Percentiles rank a stretch among this genome's conserved stretches.
Evolutionary conservation across 2,329 filamentous ascomycete species (phyloP).

Genomic region (Penicillium sp.): DNA sequence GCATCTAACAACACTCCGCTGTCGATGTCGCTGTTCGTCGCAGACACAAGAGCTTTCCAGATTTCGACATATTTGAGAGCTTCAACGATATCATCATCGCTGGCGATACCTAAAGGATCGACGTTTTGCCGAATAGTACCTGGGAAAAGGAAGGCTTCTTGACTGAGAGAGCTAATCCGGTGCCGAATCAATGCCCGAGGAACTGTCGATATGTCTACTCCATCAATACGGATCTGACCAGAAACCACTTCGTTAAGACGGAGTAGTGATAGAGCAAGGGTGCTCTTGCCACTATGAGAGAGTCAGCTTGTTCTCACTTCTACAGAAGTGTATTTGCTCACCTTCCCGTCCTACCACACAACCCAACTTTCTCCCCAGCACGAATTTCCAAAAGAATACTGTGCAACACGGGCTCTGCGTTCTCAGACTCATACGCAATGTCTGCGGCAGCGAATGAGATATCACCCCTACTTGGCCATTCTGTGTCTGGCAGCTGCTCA

Average conservation of each 20-base stretch:
- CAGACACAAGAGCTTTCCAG: constrained; percentile 21
- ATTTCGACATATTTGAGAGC: constrained; percentile 26
- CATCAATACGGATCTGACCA: constrained; percentile 28
- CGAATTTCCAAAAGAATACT: constrained; percentile 28
- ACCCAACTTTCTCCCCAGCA: constrained; percentile 34
- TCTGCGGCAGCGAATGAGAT: constrained; percentile 22
- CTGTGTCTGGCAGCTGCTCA: neutral
- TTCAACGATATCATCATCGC: constrained; percentile 24
- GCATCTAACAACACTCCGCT: constrained; percentile 20
- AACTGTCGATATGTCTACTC: constrained; percentile 23
- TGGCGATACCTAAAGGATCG: constrained; percentile 27
- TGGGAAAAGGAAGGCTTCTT: constrained; percentile 28
- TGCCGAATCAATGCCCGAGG: constrained; percentile 20
- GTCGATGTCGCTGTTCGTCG: constrained; percentile 8
- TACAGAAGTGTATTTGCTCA: neutral
- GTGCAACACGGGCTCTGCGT: constrained; percentile 23
- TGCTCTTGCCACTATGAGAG: constrained; percentile 23
- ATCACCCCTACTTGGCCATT: constrained; percentile 27
- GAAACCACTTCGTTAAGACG: constrained; percentile 29
- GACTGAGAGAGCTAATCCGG: constrained; percentile 26
- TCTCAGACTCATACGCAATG: constrained; percentile 19
- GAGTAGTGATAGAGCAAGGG: constrained; percentile 24
- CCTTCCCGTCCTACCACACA: constrained; percentile 33
- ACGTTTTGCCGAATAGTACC: constrained; percentile 28
- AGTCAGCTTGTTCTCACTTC: neutral